Evolutionary conservation across 352 stramenopile species (phyloP), one percentile per base, ranked within the genome.

Genomic region (Globisporangium irregulare): DNA sequence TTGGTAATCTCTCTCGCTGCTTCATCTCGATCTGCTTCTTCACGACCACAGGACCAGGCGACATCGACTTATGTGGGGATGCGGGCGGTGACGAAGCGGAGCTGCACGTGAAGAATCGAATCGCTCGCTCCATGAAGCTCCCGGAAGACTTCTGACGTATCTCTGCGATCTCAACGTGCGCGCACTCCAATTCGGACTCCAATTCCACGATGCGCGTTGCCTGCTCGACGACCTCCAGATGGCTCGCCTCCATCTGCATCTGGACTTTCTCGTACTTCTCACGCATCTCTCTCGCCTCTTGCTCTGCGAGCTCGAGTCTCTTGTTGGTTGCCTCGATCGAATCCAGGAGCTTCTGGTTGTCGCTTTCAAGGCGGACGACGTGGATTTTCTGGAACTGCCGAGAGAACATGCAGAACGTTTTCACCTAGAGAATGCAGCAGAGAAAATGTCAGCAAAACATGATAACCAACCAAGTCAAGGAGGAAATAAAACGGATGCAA

Each of bases 41-140:
- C 20, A 74, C 57, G 48, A 76, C 75, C 69, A 83, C 72, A 59
- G 57, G 41, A 29, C 59, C 63, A 69, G 58, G 60, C 32, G 41
- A 25, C 65, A 25, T 66, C 24, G 55, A 72, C 66, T 51, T 67
- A n/a, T 10, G 48, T 9, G 84, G 77, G n/a, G 79, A 86, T 32
- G 71, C 73, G 0, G 82, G 75, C 3, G 76, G 75, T 0, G 80
- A 78, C 25, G 82, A 77, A 29, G 79, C 78, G 12, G 79, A 75
- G 73, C 79, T 94, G 78, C 87, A 95, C 9, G 87, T 95, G 67
- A 95, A 92, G 61, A 95, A 95, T n/a, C 86, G 84, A 54, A 95
- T 87, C 29, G 89, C 76, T 24, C 86, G 86, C 75, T 93, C 86
- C 15, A 94, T 68, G 0, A 94, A 62, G 4, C 74, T 72, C 2